Percentiles rank a stretch among this genome's conserved stretches.
Evolutionary conservation across 441 rosid species (phyloP).

Genomic region (Gossypium aridum): DNA sequence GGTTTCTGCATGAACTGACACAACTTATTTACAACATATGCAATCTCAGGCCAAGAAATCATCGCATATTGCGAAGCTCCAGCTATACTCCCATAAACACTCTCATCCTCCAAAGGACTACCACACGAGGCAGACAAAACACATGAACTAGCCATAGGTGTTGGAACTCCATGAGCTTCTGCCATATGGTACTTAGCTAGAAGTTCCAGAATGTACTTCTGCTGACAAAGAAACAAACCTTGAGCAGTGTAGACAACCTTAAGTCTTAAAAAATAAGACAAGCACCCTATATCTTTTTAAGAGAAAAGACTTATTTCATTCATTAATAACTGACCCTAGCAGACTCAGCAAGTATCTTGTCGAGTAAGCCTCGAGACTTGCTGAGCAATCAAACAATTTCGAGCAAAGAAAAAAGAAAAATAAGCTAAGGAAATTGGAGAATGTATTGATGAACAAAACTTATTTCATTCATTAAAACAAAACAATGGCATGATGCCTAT

Average conservation of each 20-base stretch:
- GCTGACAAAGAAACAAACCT: background rate
- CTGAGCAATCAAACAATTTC: no score
- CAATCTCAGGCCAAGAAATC: background rate
- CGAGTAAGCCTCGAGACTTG: no score
- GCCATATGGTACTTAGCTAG: background rate
- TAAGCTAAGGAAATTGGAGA: no score
- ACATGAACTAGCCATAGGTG: background rate
- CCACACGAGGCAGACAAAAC: background rate
- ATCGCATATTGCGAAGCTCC: background rate
- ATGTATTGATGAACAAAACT: no score
- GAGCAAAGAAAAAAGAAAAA: no score
- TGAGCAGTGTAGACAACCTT: background rate
- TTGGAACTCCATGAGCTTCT: background rate
- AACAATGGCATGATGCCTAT: no score
- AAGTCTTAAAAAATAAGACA: no score
- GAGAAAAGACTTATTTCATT: background rate
- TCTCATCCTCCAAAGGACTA: background rate
- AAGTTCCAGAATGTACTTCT: background rate
- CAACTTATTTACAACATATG: background rate
- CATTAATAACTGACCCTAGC: no score
- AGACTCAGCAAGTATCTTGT: no score
- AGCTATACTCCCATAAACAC: background rate
- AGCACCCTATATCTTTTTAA: background rate
- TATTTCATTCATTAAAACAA: no score
- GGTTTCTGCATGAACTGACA: background rate